Percentiles rank a stretch among this genome's conserved stretches.
phyloP scores from a whole-genome alignment of 495 filamentous ascomycete species.

The Aspergillus biplanus region DNA sequence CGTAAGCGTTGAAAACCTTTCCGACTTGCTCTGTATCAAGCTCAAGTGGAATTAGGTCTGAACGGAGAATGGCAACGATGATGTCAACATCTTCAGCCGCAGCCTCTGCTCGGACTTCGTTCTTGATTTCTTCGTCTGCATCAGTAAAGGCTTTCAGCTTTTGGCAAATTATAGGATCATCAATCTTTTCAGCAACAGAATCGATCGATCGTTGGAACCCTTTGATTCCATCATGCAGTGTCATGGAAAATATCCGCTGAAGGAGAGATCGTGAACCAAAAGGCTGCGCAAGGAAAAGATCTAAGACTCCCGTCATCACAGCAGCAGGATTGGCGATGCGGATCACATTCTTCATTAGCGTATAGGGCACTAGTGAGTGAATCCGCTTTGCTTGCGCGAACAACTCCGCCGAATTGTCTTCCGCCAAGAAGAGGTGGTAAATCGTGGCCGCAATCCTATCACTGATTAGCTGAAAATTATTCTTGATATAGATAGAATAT shows the following conservation, averaged over 20 bases:
- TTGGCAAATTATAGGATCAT: slow-evolving; percentile 74
- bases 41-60: slow-evolving; percentile 70
- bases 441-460: slow-evolving; percentile 83
- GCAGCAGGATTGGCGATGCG: slow-evolving; percentile 93
- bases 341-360: slow-evolving; percentile 92
- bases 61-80: slow-evolving; percentile 78
- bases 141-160: slow-evolving; percentile 82
- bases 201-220: slow-evolving; percentile 85
- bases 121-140: slow-evolving; percentile 72
- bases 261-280: slow-evolving; percentile 87
- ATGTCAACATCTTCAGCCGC: slow-evolving; percentile 73
- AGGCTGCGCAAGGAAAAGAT: slow-evolving; percentile 93
- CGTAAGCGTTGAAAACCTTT: slow-evolving; percentile 88
- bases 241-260: slow-evolving; percentile 91
- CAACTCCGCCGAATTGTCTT: slow-evolving; percentile 95
- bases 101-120: slow-evolving; percentile 73
- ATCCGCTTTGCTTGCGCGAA: slow-evolving; percentile 94
- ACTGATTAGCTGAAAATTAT: slow-evolving; percentile 19
- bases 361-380: slow-evolving; percentile 91
- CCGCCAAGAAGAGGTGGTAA: slow-evolving; percentile 95
- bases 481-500: neutral
- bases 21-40: slow-evolving; percentile 74
- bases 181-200: slow-evolving; percentile 70
- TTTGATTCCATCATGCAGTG: slow-evolving; percentile 85
- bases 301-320: slow-evolving; percentile 90